phyloP scores from a whole-genome alignment of 768 basidiomycete genomes.

The Tephrocybe sp. region DNA sequence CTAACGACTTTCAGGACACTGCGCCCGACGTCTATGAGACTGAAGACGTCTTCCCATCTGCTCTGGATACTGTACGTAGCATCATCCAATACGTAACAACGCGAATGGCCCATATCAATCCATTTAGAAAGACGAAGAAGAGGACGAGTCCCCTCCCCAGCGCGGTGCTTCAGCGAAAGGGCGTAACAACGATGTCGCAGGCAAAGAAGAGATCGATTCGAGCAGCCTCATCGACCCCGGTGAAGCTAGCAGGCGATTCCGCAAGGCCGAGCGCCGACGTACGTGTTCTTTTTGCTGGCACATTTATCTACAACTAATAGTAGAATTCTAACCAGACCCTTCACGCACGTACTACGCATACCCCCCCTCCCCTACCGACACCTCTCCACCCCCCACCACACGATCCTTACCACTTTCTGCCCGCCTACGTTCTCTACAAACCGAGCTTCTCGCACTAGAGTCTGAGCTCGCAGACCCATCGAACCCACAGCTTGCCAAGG shows the following conservation, averaged over 20 bases:
- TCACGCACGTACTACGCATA: slow-evolving; percentile 65
- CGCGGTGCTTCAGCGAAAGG: slow-evolving; percentile 33
- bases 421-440: slow-evolving; percentile 65
- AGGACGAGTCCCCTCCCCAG: slow-evolving; percentile 63
- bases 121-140: slow-evolving; percentile 58
- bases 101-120: slow-evolving; percentile 3
- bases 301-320: not conserved
- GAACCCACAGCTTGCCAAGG: slow-evolving; percentile 63
- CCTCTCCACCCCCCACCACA: slow-evolving; percentile 36
- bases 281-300: slow-evolving; percentile 32
- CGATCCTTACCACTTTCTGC: slow-evolving; percentile 51
- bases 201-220: slow-evolving; percentile 69
- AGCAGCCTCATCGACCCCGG: slow-evolving; percentile 62
- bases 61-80: slow-evolving; percentile 51
- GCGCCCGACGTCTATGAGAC: slow-evolving; percentile 94
- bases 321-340: slow-evolving; percentile 35
- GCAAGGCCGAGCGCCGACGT: slow-evolving; percentile 66
- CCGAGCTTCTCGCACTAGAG: slow-evolving; percentile 81
- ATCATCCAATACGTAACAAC: slow-evolving; percentile 2
- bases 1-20: slow-evolving; percentile 60
- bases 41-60: slow-evolving; percentile 66
- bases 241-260: slow-evolving; percentile 70
- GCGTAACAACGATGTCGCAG: slow-evolving; percentile 35
- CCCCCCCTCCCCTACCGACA: slow-evolving; percentile 63
- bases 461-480: slow-evolving; percentile 79